Evolutionary conservation across 31 red algal species (phyloP), one percentile per base, ranked within the genome.

Genomic region (Bonnemaisonia californica): DNA sequence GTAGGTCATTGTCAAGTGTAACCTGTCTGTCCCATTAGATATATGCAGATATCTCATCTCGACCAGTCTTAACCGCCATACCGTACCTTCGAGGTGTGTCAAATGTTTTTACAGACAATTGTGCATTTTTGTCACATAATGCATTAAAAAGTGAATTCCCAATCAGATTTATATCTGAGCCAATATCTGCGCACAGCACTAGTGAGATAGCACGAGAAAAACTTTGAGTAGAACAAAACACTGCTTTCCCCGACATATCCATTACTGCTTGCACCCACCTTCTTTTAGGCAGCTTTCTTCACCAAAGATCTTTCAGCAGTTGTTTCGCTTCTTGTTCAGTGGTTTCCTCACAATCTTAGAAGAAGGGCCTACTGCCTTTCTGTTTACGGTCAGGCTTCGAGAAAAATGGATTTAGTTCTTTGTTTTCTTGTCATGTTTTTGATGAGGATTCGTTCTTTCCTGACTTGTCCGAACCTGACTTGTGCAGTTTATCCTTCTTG

Each of bases 11-110:
- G 21, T 3, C 39, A 21, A 79, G 30, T 26, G 28, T 79, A 27
- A 63, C 75, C 57, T 60, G 32, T 32, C 75, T 41, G 57, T 79
- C 30, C 22, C 56, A 79, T 35, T 23, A 26, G n/a, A n/a, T 63
- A 79, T 40, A 21, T 28, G 37, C 21, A 63, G 56, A 18, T 60
- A 21, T 60, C 32, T 26, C 21, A 22, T 32, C 22, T 51, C 39
- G 2, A 55, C 34, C 47, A 41, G 4, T 56, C 41, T 42, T 23
- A 30, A 28, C 75, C 24, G 75, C 57, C 75, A 79, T 27, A 26
- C 5, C 56, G 23, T 45, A 62, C 37, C 26, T 3, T 37, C 27
- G 27, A 37, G 54, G 33, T n/a, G 3, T 60, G 3, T 3, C 24
- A 12, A 79, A 40, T 26, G 13, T 29, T n/a, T n/a, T 33, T 23